Evolutionary conservation across 305 asterid genomes (phyloP), one percentile per base, ranked within the genome.

Genomic region (Fraxinus latifolia): DNA sequence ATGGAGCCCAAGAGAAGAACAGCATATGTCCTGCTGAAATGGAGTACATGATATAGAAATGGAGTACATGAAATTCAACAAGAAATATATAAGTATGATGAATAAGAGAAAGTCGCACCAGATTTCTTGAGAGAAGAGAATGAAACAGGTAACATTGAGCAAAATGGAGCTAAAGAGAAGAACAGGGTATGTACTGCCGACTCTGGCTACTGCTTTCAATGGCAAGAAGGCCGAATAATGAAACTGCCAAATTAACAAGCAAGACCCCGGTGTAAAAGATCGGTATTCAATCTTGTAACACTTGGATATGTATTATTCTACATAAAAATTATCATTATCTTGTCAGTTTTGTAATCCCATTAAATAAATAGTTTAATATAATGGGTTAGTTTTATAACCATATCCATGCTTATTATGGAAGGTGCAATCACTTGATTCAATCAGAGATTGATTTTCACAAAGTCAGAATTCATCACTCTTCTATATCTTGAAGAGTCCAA

Each of bases 161-260:
- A 89, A 84, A 84, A 92, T 81, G 75, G 97, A 91, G 81, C 89
- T 90, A 81, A 95, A 89, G 79, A 95, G 94, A 79, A 95, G 97
- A 68, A 90, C 86, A 2, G 96, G 97, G 76, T 95, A 95, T 19
- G 99, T 91, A 87, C 97, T 88, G 37, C 97, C 97, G 97, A 86
- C 91, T 91, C 93, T 95, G 97, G 74, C 97, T 93, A 91, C 97
- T 92, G 87, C 98, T 93, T 87, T 92, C 97, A 55, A 93, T 95
- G 85, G 98, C 97, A 68, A 95, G 94, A 76, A 95, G 91, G 15
- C 95, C 98, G 81, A 95, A 93, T 83, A 95, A 80, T 0, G 95
- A 90, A 85, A 91, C 85, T 77, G 89, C 97, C 89, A 93, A 88
- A 91, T 92, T 85, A 50, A 90, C 90, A 77, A 95, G 89, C 89